Evolutionary conservation across 805 yeast genomes (phyloP).

Genomic region (Cyberlindnera euphorbiiphila): DNA sequence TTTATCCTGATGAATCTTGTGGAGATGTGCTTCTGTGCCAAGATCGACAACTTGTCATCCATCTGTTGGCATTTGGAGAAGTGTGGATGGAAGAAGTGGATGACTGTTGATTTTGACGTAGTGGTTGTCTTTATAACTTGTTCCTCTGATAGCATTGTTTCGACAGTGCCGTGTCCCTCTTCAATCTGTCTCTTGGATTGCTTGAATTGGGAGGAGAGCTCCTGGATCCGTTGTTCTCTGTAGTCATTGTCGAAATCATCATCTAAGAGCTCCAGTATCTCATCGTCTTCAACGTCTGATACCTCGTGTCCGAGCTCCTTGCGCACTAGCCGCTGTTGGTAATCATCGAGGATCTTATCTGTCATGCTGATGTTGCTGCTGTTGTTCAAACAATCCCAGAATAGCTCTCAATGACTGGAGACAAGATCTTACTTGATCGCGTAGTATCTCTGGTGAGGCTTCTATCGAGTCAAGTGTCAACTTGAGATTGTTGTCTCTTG

Average conservation of each 20-base stretch:
- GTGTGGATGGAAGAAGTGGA: slow-evolving; percentile 60
- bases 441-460: slow-evolving; percentile 1
- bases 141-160: slow-evolving; percentile 46
- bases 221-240: slow-evolving; percentile 61
- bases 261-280: slow-evolving; percentile 45
- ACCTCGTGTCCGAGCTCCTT: slow-evolving; percentile 22
- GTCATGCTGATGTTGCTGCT: slow-evolving; percentile 6
- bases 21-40: slow-evolving; percentile 57
- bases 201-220: slow-evolving; percentile 43
- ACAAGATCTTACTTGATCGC: not conserved
- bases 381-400: slow-evolving; percentile 7
- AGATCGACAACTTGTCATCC: slow-evolving; percentile 42
- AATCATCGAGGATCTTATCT: slow-evolving; percentile 23
- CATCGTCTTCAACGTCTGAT: slow-evolving; percentile 35
- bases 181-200: slow-evolving; percentile 32
- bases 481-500: slow-evolving; percentile 5
- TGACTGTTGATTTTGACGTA: slow-evolving; percentile 38
- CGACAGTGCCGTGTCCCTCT: slow-evolving; percentile 42
- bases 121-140: slow-evolving; percentile 51
- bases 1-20: slow-evolving; percentile 51
- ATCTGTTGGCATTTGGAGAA: slow-evolving; percentile 60
- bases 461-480: not conserved
- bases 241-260: slow-evolving; percentile 45
- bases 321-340: slow-evolving; percentile 37
- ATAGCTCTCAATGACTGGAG: slow-evolving; percentile 1